Conservation (phyloP, 139 green algal genomes). For the Chlorella ohadii region DNA sequence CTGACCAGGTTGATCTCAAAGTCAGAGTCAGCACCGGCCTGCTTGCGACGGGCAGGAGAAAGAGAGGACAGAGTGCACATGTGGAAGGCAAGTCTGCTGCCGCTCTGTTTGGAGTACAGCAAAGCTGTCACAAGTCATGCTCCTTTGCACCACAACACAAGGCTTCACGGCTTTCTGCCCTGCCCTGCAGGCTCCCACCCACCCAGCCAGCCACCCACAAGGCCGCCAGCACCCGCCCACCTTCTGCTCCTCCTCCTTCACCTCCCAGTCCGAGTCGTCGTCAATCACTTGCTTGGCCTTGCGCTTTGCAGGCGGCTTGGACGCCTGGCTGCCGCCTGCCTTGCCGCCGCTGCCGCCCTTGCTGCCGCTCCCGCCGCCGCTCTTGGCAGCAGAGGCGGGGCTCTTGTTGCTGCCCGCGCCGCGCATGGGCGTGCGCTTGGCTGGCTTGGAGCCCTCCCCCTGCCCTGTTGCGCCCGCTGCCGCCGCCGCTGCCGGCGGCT, state of each 20-base stretch:
- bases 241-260: background rate
- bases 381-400: background rate
- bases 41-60: background rate
- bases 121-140: too few relatives aligned
- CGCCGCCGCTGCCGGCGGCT: background rate
- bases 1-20: conserved; percentile 24
- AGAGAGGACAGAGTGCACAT: background rate
- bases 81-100: background rate
- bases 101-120: too few relatives aligned
- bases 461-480: background rate
- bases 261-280: background rate
- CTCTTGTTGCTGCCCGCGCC: conserved; percentile 22
- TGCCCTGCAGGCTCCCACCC: background rate
- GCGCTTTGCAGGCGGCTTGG: background rate
- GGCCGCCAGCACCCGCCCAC: background rate
- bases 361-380: background rate
- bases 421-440: conserved; percentile 1
- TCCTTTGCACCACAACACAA: too few relatives aligned
- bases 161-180: background rate
- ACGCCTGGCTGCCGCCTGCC: background rate
- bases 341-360: background rate
- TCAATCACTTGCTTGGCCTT: conserved; percentile 1
- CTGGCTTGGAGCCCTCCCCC: background rate
- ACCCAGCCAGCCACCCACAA: background rate
- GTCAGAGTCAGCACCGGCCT: background rate